Conservation (phyloP, 139 green algal genomes). For the Closterium sp. region DNA sequence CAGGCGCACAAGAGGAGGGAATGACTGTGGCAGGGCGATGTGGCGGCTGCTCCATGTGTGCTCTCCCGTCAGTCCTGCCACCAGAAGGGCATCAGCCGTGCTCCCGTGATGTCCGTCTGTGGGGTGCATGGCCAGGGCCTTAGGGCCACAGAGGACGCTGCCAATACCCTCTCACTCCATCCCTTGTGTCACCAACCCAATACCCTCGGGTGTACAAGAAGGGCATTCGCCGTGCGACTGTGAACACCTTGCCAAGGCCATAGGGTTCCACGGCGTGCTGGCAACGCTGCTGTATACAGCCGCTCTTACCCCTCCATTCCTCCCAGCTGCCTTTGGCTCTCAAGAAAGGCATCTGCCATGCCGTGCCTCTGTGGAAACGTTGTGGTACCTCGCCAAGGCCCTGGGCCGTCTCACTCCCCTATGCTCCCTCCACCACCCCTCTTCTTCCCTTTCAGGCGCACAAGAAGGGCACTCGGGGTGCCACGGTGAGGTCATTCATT, state of each 20-base stretch:
- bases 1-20: no score
- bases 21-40: no score
- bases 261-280: conserved; percentile 94
- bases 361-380: conserved; percentile 24
- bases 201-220: conserved; percentile 79
- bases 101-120: conserved; percentile 98
- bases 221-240: conserved; percentile 90
- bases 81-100: conserved; percentile 93
- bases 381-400: no score
- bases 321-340: not conserved
- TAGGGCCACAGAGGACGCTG: conserved; percentile 87
- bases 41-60: no score
- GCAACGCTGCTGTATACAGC: conserved; percentile 97
- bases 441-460: conserved; percentile 55
- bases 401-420: no score
- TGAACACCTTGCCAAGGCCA: conserved; percentile 99
- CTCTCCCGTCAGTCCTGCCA: no score
- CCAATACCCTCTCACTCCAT: no score
- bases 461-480: conserved; percentile 92
- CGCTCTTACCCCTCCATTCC: not conserved
- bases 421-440: conserved; percentile 48
- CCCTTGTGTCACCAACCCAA: not conserved
- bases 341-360: not conserved
- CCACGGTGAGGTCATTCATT: conserved; percentile 99
- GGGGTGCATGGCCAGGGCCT: conserved; percentile 98